phyloP scores from a whole-genome alignment of 116 monocot genomes.

The Papilionanthe hybrid region DNA sequence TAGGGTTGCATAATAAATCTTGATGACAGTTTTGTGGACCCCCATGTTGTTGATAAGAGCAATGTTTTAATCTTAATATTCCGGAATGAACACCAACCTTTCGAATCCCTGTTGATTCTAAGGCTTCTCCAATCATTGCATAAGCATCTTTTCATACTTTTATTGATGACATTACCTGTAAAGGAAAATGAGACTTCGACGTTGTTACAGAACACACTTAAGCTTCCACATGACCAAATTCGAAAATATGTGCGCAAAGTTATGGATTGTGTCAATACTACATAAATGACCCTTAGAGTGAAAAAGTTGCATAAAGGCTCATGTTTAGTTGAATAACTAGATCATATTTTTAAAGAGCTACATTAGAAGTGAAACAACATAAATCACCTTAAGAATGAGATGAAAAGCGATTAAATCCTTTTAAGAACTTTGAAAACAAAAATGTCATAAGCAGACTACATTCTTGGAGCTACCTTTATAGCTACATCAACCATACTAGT shows the following conservation, averaged over 20 bases:
- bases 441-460: not conserved
- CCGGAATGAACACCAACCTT: not conserved
- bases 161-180: not conserved
- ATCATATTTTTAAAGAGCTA: not conserved
- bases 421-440: not conserved
- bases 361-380: not conserved
- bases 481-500: not conserved
- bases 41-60: not conserved
- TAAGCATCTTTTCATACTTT: not conserved
- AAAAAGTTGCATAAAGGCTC: not conserved
- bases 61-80: not conserved
- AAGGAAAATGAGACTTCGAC: not conserved
- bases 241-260: not conserved
- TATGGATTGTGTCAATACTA: not conserved
- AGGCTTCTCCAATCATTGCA: not conserved
- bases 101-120: not conserved
- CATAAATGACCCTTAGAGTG: not conserved
- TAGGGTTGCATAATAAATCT: not conserved
- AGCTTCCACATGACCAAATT: not conserved
- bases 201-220: not conserved
- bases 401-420: not conserved
- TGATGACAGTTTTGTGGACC: not conserved
- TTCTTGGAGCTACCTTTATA: slow-evolving; percentile 6
- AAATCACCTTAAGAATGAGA: not conserved
- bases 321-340: not conserved